Percentiles rank a stretch among this genome's conserved stretches.
Evolutionary conservation across 108 stramenopile genomes (phyloP).

Genomic region (Nannochloropsis granulata): DNA sequence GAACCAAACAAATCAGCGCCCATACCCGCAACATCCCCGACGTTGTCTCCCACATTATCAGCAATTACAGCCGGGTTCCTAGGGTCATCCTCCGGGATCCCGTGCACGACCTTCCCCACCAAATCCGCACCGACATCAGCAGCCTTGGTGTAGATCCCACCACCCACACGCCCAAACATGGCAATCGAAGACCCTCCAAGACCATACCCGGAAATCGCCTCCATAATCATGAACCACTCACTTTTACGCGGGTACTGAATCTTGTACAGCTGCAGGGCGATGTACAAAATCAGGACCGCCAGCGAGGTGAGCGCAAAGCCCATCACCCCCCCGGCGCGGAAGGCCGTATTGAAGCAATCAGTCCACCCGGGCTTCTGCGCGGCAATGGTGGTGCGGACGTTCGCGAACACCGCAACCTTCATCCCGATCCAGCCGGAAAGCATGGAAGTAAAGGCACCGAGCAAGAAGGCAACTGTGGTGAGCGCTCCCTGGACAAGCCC

Average conservation of each 20-base stretch:
- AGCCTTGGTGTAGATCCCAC: slow-evolving; percentile 98
- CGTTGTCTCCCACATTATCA: slow-evolving; percentile 99
- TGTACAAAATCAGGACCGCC: slow-evolving; percentile 66
- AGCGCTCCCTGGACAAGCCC: slow-evolving; percentile 48
- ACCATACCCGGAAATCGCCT: slow-evolving; percentile 85
- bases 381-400: slow-evolving; percentile 81
- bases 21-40: slow-evolving; percentile 97
- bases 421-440: slow-evolving; percentile 78
- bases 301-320: slow-evolving; percentile 89
- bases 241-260: slow-evolving; percentile 40
- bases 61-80: slow-evolving; percentile 97
- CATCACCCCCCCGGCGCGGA: slow-evolving; percentile 93
- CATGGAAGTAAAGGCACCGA: slow-evolving; percentile 76
- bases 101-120: slow-evolving; percentile 96
- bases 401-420: slow-evolving; percentile 92
- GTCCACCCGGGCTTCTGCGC: slow-evolving; percentile 61
- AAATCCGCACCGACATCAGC: slow-evolving; percentile 98
- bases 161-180: slow-evolving; percentile 98
- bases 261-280: slow-evolving; percentile 11
- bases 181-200: slow-evolving; percentile 94
- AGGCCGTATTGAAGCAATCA: slow-evolving; percentile 80
- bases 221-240: slow-evolving; percentile 79
- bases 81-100: slow-evolving; percentile 97
- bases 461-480: slow-evolving; percentile 74
- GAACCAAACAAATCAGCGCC: slow-evolving; percentile 95